phyloP scores from a whole-genome alignment of 192 early-diverging fungal genomes.

The Entophlyctis luteolus region DNA sequence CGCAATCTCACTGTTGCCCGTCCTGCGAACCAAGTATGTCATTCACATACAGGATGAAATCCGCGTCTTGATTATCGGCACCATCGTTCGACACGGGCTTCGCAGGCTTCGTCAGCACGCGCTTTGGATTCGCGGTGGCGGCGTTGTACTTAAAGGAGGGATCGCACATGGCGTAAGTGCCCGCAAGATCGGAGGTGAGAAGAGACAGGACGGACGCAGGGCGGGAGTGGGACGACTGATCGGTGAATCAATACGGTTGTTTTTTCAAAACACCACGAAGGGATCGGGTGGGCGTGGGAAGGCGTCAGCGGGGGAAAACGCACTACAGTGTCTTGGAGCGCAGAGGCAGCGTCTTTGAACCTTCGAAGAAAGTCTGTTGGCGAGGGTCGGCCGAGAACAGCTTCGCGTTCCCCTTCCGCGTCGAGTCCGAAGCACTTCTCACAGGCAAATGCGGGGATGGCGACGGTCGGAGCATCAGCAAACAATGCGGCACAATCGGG shows the following conservation, averaged over 20 bases:
- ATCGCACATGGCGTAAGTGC: slow-evolving; percentile 74
- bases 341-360: too few relatives aligned
- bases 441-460: not conserved
- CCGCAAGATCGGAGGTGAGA: slow-evolving; percentile 49
- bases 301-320: too few relatives aligned
- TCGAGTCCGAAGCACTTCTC: too few relatives aligned
- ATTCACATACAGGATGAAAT: slow-evolving; percentile 96
- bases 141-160: slow-evolving; percentile 75
- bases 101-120: slow-evolving; percentile 91
- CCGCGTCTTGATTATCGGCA: slow-evolving; percentile 90
- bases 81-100: slow-evolving; percentile 88
- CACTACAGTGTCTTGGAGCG: too few relatives aligned
- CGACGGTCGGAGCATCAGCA: not conserved
- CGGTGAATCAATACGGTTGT: too few relatives aligned
- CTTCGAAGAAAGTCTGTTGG: too few relatives aligned
- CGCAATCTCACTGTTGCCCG: slow-evolving; percentile 66
- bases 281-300: too few relatives aligned
- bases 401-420: too few relatives aligned
- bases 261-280: too few relatives aligned
- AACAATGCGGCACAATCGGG: not conserved
- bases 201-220: not conserved
- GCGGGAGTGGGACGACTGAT: not conserved
- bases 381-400: too few relatives aligned
- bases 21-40: slow-evolving; percentile 91
- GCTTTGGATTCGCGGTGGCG: slow-evolving; percentile 70